Evolutionary conservation across 1,139 yeast genomes (phyloP), one percentile per base, ranked within the genome.

Genomic region (Torulaspora pretoriensis): DNA sequence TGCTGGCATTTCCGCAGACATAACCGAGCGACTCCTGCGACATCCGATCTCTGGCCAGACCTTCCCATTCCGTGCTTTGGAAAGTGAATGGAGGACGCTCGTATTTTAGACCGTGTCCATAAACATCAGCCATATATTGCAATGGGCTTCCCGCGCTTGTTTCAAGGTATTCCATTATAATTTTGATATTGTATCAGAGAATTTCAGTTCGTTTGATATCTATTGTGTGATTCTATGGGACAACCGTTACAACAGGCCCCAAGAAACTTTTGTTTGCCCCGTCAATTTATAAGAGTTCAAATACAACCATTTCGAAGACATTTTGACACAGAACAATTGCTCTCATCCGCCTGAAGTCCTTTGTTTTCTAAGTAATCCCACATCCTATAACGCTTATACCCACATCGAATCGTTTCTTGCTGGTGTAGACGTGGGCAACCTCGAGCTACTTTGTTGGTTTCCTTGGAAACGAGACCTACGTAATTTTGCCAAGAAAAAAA

Each of bases 31-130:
- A 43, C 8, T 46, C 47, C 14, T 27, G 40, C 1, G 45, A 46
- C 49, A 46, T 46, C 16, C 47, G 49, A 8, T 46, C 40, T 32
- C 37, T 40, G 8, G 49, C 49, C 22, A 46, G 42, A 10, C 28
- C 13, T 34, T 46, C 49, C 49, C 49, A 46, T n/a, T 46, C 47
- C 4, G 16, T 23, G 19, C 47, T 40, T 27, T 46, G 45, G 26
- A 46, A 46, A 16, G 49, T 46, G 25, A 46, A 46, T 9, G 49
- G 47, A 2, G 49, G 49, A 24, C 47, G 45, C 29, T 46, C 49
- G 32, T 43, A 43, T 14, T 43, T 44, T 12, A 46, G 42, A 14
- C 49, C 49, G 12, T 36, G 45, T 22, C 47, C 45, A 13, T 46
- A 46, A 12, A 46, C 49, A 25, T 35, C 40, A 23, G 45, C 42